Evolutionary conservation across 2,329 filamentous ascomycete genomes (phyloP), one percentile per base, ranked within the genome.

Genomic region (Teratosphaeriaceae sp.): DNA sequence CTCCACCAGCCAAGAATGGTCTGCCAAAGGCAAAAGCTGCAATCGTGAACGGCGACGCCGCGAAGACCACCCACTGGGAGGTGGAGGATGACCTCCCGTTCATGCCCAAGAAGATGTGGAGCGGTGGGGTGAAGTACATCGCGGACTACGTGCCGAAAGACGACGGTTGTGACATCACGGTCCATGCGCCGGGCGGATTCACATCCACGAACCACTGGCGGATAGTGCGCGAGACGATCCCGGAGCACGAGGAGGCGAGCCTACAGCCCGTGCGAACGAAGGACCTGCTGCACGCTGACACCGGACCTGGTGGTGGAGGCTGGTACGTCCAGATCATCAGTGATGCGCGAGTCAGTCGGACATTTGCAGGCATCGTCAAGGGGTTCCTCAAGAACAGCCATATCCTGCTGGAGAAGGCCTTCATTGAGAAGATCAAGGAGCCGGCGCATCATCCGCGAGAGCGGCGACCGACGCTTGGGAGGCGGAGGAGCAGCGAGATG

Each of bases 41-140:
- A 11, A 12, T 43, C 16, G 27, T 40, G 2, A 51, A 47, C 26
- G 49, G 46, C 33, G 43, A 44, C 11, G 29, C 41, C 11, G 38
- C 22, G n/a, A n/a, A n/a, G n/a, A n/a, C n/a, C n/a, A n/a, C n/a
- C n/a, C 55, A 54, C 46, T 62, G 53, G 44, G 59, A 61, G 35
- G 59, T 62, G 16, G 58, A 61, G 47, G 60, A 63, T 49, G 58
- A 60, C n/a, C 54, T 62, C 1, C 54, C 58, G 2, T 63, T 63
- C 51, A 59, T 63, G 15, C 61, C 61, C 3, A 60, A 57, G 43
- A 48, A 47, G 16, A 50, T 63, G 1, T 63, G 61, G 61, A 44
- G 38, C 21, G 61, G 61, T 24, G 54, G 58, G 13, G 60, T 62
- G 8, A 52, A 43, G 33, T 63, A 63, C 47, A 51, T 44, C 1